A percentile compares a stretch with the other conserved stretches of the same genome.
Conservation (phyloP, 805 yeast species). For the Yarrowia divulgata region DNA sequence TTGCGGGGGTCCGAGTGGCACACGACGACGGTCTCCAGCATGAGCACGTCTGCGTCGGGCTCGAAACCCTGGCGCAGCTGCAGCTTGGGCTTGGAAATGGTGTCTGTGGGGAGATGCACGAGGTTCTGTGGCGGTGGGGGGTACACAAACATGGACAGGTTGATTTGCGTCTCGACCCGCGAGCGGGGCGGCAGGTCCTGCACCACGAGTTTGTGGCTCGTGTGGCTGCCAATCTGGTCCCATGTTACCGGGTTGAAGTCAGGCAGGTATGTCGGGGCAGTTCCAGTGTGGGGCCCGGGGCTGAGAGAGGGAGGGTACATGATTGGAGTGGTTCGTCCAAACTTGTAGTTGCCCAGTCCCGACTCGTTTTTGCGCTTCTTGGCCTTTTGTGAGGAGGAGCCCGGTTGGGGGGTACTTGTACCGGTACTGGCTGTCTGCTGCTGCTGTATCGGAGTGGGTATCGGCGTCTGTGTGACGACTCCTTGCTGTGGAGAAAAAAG, state of each 20-base stretch:
- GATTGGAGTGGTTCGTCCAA: constrained; percentile 28
- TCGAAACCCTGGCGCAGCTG: constrained; percentile 57
- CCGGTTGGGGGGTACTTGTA: too few relatives aligned
- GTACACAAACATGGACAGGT: constrained; percentile 67
- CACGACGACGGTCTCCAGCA: constrained; percentile 81
- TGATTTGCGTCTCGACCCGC: constrained; percentile 95
- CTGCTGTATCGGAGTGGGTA: not conserved
- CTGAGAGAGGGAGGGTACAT: constrained; percentile 5
- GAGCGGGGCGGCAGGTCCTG: constrained; percentile 76
- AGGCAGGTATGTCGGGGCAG: constrained; percentile 20
- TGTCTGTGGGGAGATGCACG: constrained; percentile 83
- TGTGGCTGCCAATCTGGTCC: constrained; percentile 23
- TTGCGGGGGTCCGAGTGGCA: constrained; percentile 55
- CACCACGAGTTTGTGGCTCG: constrained; percentile 40
- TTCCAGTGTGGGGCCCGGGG: not conserved
- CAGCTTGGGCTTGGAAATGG: constrained; percentile 85
- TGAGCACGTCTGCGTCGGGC: constrained; percentile 45
- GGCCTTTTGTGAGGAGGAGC: not conserved
- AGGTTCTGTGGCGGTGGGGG: constrained; percentile 80
- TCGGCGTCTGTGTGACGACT: not conserved
- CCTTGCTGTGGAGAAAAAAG: constrained; percentile 33
- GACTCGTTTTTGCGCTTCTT: constrained; percentile 24
- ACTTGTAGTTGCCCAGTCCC: constrained; percentile 25
- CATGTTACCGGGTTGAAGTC: constrained; percentile 20
- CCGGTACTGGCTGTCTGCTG: too few relatives aligned